Evolutionary conservation across 2,329 filamentous ascomycete genomes (phyloP).

Genomic region (Epichloe hybrida): DNA sequence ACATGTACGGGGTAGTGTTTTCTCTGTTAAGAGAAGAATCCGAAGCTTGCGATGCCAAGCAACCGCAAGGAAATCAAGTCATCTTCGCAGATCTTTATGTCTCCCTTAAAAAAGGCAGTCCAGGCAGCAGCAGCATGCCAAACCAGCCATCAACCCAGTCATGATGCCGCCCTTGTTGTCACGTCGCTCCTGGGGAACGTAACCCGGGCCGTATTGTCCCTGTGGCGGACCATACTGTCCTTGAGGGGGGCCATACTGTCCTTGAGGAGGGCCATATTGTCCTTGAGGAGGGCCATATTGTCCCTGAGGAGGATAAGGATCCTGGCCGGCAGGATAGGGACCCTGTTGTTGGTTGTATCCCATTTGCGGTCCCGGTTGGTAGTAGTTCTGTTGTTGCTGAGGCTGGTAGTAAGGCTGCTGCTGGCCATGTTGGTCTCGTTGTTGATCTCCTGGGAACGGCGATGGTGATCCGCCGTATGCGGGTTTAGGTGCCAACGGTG

Average conservation of each 20-base stretch:
- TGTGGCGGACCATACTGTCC: conserved; percentile 15
- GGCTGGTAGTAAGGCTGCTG: conserved; percentile 14
- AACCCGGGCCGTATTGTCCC: conserved; percentile 17
- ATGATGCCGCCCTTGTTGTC: conserved; percentile 24
- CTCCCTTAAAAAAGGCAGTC: conserved; percentile 36
- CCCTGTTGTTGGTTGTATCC: conserved; percentile 28
- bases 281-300: conserved; percentile 10
- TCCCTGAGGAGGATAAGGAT: too few species aligned
- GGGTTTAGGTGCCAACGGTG: conserved; percentile 23
- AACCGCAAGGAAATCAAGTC: neutral
- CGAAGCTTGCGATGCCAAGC: neutral
- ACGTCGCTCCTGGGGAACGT: conserved; percentile 21
- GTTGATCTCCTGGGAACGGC: conserved; percentile 5
- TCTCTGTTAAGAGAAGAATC: neutral
- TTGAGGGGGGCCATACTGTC: conserved; percentile 17
- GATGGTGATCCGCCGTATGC: conserved; percentile 26
- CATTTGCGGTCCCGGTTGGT: conserved; percentile 29
- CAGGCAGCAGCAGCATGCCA: conserved; percentile 46
- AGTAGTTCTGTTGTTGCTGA: conserved; percentile 21
- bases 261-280: conserved; percentile 19
- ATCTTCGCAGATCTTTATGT: neutral
- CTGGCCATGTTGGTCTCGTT: conserved; percentile 13
- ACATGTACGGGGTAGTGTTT: neutral
- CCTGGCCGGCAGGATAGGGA: conserved; percentile 11
- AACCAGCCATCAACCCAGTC: conserved; percentile 33